Evolutionary conservation across 768 basidiomycete genomes (phyloP), one percentile per base, ranked within the genome.

Genomic region (Polyporus arcularius): DNA sequence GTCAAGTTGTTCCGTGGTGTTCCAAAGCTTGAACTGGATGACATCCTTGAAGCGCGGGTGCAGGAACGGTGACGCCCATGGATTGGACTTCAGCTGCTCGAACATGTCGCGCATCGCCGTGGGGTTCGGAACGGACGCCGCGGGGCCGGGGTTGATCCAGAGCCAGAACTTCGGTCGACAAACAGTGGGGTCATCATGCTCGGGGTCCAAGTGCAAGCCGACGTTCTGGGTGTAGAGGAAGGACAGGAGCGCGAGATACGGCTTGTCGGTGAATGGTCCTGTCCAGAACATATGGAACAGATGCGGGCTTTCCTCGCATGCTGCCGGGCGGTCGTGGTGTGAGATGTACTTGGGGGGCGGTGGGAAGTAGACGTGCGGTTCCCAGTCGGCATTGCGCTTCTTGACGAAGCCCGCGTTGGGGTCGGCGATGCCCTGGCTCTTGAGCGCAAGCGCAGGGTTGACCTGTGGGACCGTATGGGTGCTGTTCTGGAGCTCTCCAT

Each of bases 261-360:
- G 97, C 73, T 98, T 98, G 80, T 99, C 97, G 9, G 95, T 97
- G 79, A 99, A 98, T 1, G 94, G 89, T 0, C 97, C 96, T 1
- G 96, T 92, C 96, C 97, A 98, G 79, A 97, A 99, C 88, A 98
- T 97, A 75, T 99, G 97, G 80, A 96, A 98, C 35, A 98, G 76
- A 39, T 91, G 85, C 6, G 94, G 90, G 67, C 89, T 86, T 65
- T 92, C 88, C 0, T 88, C 82, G 74, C 97, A 99, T 1, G 87
- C 80, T 1, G 77, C 72, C 3, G 82, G 72, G 42, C 85, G 80
- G 55, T 82, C 81, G 21, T 85, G 80, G 65, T 84, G 82, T 0
- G 88, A 81, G 42, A 76, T 76, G 68, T 90, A 85, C 35, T 78
- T 73, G 14, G 82, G 72, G 4, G 85, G 79, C 7, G 79, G 72